Conservation (phyloP, 148 eudicot species). For the Camellia sinensis region DNA sequence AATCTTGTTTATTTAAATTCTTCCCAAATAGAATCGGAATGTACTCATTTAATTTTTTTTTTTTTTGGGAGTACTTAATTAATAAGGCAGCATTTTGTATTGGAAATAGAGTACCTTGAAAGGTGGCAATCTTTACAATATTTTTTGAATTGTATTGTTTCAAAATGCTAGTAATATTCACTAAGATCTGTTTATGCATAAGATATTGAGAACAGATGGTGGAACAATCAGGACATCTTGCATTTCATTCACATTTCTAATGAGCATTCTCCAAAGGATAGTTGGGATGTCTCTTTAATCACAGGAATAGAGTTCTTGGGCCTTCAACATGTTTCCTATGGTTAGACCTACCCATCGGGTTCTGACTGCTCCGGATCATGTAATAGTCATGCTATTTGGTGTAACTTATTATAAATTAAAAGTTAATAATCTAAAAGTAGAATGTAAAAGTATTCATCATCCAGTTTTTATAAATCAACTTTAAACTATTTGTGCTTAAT, state of each 20-base stretch:
- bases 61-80: no score
- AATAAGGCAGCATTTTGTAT: no score
- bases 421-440: no score
- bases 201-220: neutral
- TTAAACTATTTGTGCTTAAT: no score
- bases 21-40: no score
- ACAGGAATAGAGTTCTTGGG: neutral
- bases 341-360: neutral
- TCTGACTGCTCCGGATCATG: neutral
- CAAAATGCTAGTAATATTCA: neutral
- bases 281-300: neutral
- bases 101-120: neutral
- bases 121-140: neutral
- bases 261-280: neutral
- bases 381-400: no score
- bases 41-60: no score
- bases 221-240: neutral
- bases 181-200: neutral
- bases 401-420: no score
- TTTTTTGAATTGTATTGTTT: no score
- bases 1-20: no score
- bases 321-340: neutral
- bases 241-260: neutral
- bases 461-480: no score
- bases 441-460: no score